Conservation (phyloP, 345 rosid genomes). For the Durio zibethinus region DNA sequence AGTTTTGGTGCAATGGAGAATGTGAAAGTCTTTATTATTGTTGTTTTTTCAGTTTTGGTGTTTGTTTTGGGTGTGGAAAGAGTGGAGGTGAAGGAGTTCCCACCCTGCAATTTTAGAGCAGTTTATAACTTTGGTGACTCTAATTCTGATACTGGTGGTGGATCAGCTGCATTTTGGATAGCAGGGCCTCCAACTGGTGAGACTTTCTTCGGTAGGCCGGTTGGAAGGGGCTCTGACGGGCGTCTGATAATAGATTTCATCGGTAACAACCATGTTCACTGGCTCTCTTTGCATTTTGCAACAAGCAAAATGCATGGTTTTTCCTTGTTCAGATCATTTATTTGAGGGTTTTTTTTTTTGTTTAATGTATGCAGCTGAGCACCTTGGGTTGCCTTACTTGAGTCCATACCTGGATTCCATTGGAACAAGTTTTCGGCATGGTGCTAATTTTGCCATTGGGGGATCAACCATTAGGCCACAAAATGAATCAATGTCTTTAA, state of each 20-base stretch:
- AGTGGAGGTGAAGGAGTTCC: background rate
- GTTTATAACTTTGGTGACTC: slow-evolving; percentile 41
- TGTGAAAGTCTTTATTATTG: background rate
- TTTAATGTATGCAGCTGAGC: slow-evolving; percentile 65
- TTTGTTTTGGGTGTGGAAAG: background rate
- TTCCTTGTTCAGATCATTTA: background rate
- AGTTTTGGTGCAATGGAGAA: background rate
- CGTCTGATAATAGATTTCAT: background rate
- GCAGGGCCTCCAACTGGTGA: slow-evolving; percentile 22
- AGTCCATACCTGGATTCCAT: slow-evolving; percentile 82
- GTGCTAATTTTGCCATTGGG: slow-evolving; percentile 89
- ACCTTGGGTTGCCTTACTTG: slow-evolving; percentile 61
- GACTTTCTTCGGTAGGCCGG: slow-evolving; percentile 32
- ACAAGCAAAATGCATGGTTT: background rate
- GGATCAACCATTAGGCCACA: slow-evolving; percentile 82
- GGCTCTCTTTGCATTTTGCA: background rate
- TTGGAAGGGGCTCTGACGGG: slow-evolving; percentile 18
- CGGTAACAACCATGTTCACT: background rate
- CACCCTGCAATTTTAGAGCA: slow-evolving; percentile 25
- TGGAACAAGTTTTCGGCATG: slow-evolving; percentile 70
- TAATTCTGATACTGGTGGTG: slow-evolving; percentile 38
- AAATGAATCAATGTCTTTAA: slow-evolving; percentile 67
- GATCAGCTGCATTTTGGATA: slow-evolving; percentile 29
- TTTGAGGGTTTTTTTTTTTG: background rate
- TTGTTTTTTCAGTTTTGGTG: background rate